Evolutionary conservation across 257 asterid species (phyloP), one percentile per base, ranked within the genome.

Genomic region (Solanum piurae): DNA sequence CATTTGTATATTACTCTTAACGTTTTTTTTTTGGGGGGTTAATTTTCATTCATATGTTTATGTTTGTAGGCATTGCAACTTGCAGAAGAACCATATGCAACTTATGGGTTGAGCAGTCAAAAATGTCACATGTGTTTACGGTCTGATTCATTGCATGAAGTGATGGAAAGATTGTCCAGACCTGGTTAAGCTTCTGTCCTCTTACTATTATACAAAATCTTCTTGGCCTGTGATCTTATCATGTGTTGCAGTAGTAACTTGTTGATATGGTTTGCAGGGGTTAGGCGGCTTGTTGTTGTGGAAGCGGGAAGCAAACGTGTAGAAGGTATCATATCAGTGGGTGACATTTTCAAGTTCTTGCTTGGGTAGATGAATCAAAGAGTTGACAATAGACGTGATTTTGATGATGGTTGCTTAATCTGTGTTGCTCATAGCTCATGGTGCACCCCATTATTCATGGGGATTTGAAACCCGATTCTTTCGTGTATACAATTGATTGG

Each of bases 281-380:
- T 95, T 20, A 93, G 99, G 88, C 95, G 98, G 84, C 90, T 96
- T 60, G 89, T 96, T 29, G 89, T 95, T 9, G 98, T 96, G 77
- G 98, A 96, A 92, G 98, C 99, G 74, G 99, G 99, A 90, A 96
- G 97, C 94, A 96, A 96, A 90, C 98, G 97, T 1, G 95, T 96
- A 37, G 96, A 93, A 89, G 99, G 99, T 75, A 94, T 96, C 66
- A 86, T 96, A 83, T 89, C 99, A 14, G 71, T 96, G 31, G 87
- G 95, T 36, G 99, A 96, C 69, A 89, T 95, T 62, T 94, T 95
- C 90, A 94, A 92, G 91, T 96, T 96, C 91, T 93, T 96, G 88
- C 88, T 89, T 91, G 97, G 97, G 88, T 90, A 91, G 92, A 66
- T 89, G 72, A 85, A 86, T n/a, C 68, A 72, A 3, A 73, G 18